These are phyloP conservation scores for Acacia melanoxylon DNA, from an alignment of 306 rosid genomes.

Conservation along the genomic window DNA sequence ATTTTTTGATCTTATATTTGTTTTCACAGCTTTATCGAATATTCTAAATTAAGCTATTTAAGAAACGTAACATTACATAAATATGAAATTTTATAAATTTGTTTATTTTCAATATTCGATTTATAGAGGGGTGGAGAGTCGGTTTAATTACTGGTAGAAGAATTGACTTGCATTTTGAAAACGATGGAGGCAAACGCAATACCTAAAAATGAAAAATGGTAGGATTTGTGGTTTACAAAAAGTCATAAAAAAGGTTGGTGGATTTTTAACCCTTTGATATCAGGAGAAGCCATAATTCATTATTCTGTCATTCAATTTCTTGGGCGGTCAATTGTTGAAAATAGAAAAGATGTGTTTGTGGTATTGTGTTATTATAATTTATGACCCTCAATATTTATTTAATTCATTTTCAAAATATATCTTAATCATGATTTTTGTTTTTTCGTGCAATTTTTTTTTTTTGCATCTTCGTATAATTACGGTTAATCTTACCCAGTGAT, in stretches of 20 bases:
- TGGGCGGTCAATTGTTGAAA: conserved; percentile 1
- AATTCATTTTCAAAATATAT: not conserved
- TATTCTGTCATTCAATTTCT: not conserved
- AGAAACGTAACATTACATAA: not conserved
- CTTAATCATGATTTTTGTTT: conserved; percentile 19
- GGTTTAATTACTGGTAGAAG: conserved; percentile 1
- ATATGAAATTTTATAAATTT: not conserved
- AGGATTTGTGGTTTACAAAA: not conserved
- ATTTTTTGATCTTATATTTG: not conserved
- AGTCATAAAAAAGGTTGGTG: not conserved
- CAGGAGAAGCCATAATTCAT: not conserved
- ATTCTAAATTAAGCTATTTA: not conserved
- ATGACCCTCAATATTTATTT: not conserved
- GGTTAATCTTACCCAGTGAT: not conserved
- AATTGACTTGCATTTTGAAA: conserved; percentile 19
- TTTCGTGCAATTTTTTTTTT: not conserved
- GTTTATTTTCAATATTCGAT: not conserved
- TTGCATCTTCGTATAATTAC: not conserved
- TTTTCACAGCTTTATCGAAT: not conserved
- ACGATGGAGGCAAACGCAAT: not conserved
- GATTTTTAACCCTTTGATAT: not conserved
- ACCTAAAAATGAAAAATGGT: not conserved
- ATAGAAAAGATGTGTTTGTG: conserved; percentile 39
- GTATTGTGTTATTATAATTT: not conserved
- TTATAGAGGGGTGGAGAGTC: not conserved